Percentiles rank a stretch among this genome's conserved stretches.
Evolutionary conservation across 1,139 yeast species (phyloP).

Genomic region (Kodamaea alishanica): DNA sequence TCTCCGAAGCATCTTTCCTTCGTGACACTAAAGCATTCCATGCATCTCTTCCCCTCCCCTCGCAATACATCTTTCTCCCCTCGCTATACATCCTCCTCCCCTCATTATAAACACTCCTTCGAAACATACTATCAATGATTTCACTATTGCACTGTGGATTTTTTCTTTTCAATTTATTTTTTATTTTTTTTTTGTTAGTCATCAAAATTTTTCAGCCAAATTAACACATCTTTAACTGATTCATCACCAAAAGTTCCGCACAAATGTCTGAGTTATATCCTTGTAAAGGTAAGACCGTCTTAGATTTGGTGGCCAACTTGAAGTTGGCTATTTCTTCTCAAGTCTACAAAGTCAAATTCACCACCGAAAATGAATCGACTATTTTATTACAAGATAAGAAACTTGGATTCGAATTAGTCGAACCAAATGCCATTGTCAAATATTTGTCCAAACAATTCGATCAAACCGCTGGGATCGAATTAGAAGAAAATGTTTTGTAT

Average conservation of each 20-base stretch:
- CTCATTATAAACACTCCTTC: too few relatives aligned
- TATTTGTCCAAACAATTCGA: slow-evolving; percentile 53
- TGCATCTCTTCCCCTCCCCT: neutral
- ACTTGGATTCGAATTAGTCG: slow-evolving; percentile 53
- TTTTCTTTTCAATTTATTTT: neutral
- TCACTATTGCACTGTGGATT: neutral
- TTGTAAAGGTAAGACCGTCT: slow-evolving; percentile 16
- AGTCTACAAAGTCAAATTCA: slow-evolving; percentile 28
- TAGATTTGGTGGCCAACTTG: slow-evolving; percentile 52
- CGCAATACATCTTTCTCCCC: too few relatives aligned
- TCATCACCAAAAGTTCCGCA: too few relatives aligned
- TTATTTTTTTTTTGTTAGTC: neutral
- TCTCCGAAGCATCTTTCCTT: neutral
- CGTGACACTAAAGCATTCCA: slow-evolving; percentile 4
- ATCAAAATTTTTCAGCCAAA: neutral
- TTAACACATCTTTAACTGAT: too few relatives aligned
- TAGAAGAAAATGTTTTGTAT: slow-evolving; percentile 30
- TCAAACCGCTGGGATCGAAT: slow-evolving; percentile 18
- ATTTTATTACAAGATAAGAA: slow-evolving; percentile 34
- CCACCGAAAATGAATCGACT: slow-evolving; percentile 29
- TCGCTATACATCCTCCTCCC: too few relatives aligned
- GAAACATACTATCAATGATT: too few relatives aligned
- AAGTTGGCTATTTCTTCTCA: slow-evolving; percentile 56
- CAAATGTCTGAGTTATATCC: slow-evolving; percentile 11
- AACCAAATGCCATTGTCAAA: slow-evolving; percentile 80